Evolutionary conservation across 768 basidiomycete genomes (phyloP).

Genomic region (Amanita muscaria): DNA sequence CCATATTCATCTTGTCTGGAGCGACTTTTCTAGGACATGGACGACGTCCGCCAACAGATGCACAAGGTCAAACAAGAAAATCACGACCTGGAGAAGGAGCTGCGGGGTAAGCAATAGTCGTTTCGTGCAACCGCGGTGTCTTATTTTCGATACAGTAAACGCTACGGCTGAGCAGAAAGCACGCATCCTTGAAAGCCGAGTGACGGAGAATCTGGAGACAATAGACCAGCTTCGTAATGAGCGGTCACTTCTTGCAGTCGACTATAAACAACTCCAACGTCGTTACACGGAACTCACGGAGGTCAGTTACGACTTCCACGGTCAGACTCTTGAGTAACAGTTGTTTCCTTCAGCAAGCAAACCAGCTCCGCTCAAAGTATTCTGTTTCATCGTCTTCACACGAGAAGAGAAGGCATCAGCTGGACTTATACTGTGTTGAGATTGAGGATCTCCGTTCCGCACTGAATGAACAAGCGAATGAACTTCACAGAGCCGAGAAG

Average conservation of each 20-base stretch:
- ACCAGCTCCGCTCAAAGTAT: conserved; percentile 55
- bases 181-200: conserved; percentile 55
- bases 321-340: background rate
- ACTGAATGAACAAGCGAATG: conserved; percentile 48
- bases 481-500: conserved; percentile 53
- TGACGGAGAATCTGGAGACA: conserved; percentile 57
- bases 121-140: background rate
- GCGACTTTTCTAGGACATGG: conserved; percentile 53
- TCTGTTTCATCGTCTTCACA: conserved; percentile 55
- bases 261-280: conserved; percentile 67
- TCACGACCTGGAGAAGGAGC: conserved; percentile 61
- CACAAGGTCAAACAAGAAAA: conserved; percentile 67
- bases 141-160: conserved; percentile 34
- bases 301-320: conserved; percentile 30
- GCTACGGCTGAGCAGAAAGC: conserved; percentile 66
- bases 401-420: conserved; percentile 61
- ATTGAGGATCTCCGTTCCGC: conserved; percentile 70
- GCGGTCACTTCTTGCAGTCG: conserved; percentile 54
- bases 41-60: conserved; percentile 62
- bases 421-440: conserved; percentile 63
- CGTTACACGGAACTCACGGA: conserved; percentile 59
- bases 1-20: background rate
- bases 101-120: conserved; percentile 44
- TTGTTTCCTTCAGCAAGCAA: conserved; percentile 36
- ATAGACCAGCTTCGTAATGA: conserved; percentile 75